phyloP scores from a whole-genome alignment of 495 filamentous ascomycete species.

The Neurospora sp. region DNA sequence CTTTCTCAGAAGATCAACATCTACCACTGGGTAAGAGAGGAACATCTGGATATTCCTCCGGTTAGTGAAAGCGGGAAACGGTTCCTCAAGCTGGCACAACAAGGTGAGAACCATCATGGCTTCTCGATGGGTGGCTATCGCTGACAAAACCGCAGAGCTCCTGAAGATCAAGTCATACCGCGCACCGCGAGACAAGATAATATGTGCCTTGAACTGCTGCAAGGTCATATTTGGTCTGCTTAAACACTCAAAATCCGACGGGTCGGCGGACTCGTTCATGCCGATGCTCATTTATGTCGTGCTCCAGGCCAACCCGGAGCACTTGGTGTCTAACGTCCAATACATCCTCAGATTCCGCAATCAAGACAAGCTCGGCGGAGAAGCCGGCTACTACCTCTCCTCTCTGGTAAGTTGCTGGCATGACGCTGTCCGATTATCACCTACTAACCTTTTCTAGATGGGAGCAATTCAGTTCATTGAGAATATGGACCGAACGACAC shows the following conservation, averaged over 20 bases:
- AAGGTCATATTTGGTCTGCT: slow-evolving; percentile 98
- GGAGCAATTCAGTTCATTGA: slow-evolving; percentile 97
- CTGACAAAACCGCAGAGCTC: slow-evolving; percentile 52
- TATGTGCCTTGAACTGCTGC: slow-evolving; percentile 96
- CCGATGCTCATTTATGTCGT: slow-evolving; percentile 94
- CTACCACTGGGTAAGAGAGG: slow-evolving; percentile 89
- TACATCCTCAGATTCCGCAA: slow-evolving; percentile 96
- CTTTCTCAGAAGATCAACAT: slow-evolving; percentile 93
- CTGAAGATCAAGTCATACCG: slow-evolving; percentile 93
- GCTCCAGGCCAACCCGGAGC: slow-evolving; percentile 84
- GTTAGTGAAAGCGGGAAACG: slow-evolving; percentile 73
- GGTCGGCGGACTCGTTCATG: slow-evolving; percentile 92
- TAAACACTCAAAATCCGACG: slow-evolving; percentile 84
- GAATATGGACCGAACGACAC: slow-evolving; percentile 81
- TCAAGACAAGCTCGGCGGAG: slow-evolving; percentile 90
- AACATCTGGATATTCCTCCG: slow-evolving; percentile 90
- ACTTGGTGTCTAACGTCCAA: slow-evolving; percentile 94
- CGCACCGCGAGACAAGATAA: slow-evolving; percentile 93
- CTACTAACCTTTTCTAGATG: slow-evolving; percentile 46
- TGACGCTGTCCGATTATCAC: neutral
- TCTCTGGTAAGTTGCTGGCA: slow-evolving; percentile 56
- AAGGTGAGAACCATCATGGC: slow-evolving; percentile 43
- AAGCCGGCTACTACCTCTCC: slow-evolving; percentile 96
- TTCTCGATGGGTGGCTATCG: neutral
- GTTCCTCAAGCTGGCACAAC: slow-evolving; percentile 81